These are phyloP conservation scores for Salix arbutifolia DNA, from an alignment of 345 rosid genomes.

Conservation along the genomic window DNA sequence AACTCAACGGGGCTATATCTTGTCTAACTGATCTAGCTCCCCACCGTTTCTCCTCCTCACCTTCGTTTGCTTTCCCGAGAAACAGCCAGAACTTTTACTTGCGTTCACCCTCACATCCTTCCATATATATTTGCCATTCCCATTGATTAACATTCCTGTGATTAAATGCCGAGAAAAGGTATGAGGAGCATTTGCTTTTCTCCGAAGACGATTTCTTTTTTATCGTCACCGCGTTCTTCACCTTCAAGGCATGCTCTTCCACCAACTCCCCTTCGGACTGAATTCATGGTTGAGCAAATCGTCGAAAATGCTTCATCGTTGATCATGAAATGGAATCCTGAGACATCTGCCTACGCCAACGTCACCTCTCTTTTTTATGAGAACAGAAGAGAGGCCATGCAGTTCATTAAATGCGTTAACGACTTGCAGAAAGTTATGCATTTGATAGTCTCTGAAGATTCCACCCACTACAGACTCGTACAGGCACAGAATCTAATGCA, in stretches of 20 bases:
- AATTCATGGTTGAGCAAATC: slow-evolving; percentile 4
- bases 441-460: slow-evolving; percentile 8
- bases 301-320: slow-evolving; percentile 9
- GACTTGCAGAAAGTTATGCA: slow-evolving; percentile 22
- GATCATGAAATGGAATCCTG: slow-evolving; percentile 30
- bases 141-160: no score
- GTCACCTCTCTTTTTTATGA: slow-evolving; percentile 31
- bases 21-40: no score
- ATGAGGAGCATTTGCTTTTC: slow-evolving; percentile 22
- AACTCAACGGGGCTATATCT: no score
- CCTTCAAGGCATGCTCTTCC: background rate
- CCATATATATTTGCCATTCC: no score
- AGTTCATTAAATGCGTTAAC: slow-evolving; percentile 14
- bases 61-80: no score
- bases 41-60: no score
- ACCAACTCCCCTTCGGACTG: slow-evolving; percentile 12
- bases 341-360: slow-evolving; percentile 13
- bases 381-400: slow-evolving; percentile 19
- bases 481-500: slow-evolving; percentile 22
- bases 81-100: no score
- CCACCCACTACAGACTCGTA: slow-evolving; percentile 1
- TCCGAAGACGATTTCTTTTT: slow-evolving; percentile 14
- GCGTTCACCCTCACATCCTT: no score
- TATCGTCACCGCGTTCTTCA: background rate
- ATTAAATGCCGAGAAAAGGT: slow-evolving; percentile 17